Evolutionary conservation across 371 early-diverging fungal species (phyloP), one percentile per base, ranked within the genome.

Genomic region (Rhizopus sp.): DNA sequence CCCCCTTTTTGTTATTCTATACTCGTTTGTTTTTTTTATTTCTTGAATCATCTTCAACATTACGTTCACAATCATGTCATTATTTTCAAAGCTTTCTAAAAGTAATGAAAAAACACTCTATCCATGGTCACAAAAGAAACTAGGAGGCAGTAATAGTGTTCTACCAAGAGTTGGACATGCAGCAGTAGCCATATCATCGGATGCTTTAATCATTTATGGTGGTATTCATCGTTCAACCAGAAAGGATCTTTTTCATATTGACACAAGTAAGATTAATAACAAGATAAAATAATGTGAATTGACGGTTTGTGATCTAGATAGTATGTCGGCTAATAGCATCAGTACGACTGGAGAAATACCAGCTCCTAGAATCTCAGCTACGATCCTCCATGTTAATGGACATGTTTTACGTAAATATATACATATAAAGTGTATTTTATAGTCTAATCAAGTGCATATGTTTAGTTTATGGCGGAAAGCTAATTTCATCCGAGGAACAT

Each of bases 121-220:
- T 58, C 80, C 80, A 53, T 80, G 80, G 80, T 77, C 80, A 30
- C 77, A 77, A 39, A 65, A 65, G 46, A 77, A 77, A 64, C 50
- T 78, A 12, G 53, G 72, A 32, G 73, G 75, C 12, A 72, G 60
- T 16, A 72, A 53, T 32, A 67, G 64, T 57, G 64, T 76, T 8
- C 60, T 83, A 46, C 79, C 88, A 10, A 75, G 88, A 50, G 73
- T 77, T 30, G 85, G 85, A 0, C 88, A 88, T 66, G 75, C 83
- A 49, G 75, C 85, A 7, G 70, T 78, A 15, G 72, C 71, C 33
- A 55, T 78, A 7, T 69, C 80, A 7, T 66, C 82, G 4, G 84
- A 84, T 6, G 64, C 70, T 8, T 66, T 88, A 12, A 71, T 82
- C 39, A 50, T 86, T 45, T 83, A 75, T 77, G 88, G 88, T 46